phyloP scores from a whole-genome alignment of 768 basidiomycete species.

The Macrolepiota fuliginosa region DNA sequence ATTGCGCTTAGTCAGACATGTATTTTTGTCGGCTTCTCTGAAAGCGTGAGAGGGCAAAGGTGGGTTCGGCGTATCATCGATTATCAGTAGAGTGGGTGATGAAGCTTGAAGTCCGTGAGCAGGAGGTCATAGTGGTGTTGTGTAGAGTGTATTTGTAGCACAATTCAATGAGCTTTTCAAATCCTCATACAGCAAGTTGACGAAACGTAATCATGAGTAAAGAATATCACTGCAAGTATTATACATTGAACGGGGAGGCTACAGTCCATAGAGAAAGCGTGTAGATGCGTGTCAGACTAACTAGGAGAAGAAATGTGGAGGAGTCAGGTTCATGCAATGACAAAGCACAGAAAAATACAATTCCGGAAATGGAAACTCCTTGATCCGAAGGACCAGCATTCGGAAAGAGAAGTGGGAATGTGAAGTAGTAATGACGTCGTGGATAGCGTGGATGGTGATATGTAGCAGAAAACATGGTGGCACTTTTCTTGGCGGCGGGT shows the following conservation, averaged over 20 bases:
- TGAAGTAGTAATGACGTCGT: neutral
- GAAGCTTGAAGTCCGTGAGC: too few relatives aligned
- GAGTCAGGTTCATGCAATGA: neutral
- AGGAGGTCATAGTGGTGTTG: too few relatives aligned
- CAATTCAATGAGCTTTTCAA: too few relatives aligned
- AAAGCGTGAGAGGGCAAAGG: neutral
- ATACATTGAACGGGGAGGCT: neutral
- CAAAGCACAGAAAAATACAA: neutral
- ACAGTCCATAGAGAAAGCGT: neutral
- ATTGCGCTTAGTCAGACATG: conserved; percentile 8
- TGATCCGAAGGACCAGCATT: neutral
- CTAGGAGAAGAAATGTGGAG: neutral
- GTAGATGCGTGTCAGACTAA: neutral
- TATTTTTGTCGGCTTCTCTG: neutral
- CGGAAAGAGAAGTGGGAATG: neutral
- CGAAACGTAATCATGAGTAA: neutral
- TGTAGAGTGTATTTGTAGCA: too few relatives aligned
- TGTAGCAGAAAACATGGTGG: neutral
- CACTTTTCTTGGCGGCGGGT: neutral
- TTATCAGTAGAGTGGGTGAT: too few relatives aligned
- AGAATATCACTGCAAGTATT: neutral
- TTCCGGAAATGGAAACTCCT: neutral
- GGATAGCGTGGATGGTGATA: neutral
- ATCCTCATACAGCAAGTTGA: too few relatives aligned
- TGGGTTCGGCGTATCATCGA: neutral